Base-by-base conservation (phyloP, 2,329 filamentous ascomycete species). In the Xylaria polymorpha region DNA sequence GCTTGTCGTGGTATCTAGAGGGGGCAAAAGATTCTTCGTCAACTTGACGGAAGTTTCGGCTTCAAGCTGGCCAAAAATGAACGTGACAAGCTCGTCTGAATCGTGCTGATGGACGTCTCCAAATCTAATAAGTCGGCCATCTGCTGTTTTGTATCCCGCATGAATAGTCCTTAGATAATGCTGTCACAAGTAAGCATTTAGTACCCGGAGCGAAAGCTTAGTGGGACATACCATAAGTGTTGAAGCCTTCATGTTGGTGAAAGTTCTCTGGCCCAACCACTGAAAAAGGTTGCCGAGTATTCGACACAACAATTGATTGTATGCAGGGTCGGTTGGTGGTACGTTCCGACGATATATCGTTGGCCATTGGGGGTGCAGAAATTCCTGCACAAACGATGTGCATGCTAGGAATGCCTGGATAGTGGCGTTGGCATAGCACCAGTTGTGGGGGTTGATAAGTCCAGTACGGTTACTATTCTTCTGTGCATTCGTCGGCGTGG, bases 391-490 rank as follows among this genome's bases (percentile, higher is more conserved):
- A 86, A 97, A 86, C 81, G 88, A 81, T 77, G 88, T 77, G 0
- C 94, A 95, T 1, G 90, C 91, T 67, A 92, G 92, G 20, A 98
- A 83, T 69, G 92, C 92, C 80, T 98, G 95, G 32, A 98, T 84
- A 0, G 91, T 91, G n/a, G 93, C 91, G 80, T 97, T 98, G 85
- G 96, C 94, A 77, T 97, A 98, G 79, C 95, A 98, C 72, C 92
- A 94, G 56, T 92, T 91, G 0, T 90, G 88, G 48, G 94, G 92
- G 74, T 98, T 98, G 67, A 89, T 83, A 14, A 98, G 85, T 0
- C 95, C 94, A 12, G 93, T 92, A 86, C 75, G 79, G 61, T 78
- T 15, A 32, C 8, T 1, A 50, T 77, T 61, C 76, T 75, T 84
- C 82, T 72, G 43, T 1, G 18, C 0, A 25, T 50, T 70, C 81